Percentiles rank a stretch among this genome's conserved stretches.
Conservation (phyloP, 441 rosid genomes). For the Eugenia klotzschiana region DNA sequence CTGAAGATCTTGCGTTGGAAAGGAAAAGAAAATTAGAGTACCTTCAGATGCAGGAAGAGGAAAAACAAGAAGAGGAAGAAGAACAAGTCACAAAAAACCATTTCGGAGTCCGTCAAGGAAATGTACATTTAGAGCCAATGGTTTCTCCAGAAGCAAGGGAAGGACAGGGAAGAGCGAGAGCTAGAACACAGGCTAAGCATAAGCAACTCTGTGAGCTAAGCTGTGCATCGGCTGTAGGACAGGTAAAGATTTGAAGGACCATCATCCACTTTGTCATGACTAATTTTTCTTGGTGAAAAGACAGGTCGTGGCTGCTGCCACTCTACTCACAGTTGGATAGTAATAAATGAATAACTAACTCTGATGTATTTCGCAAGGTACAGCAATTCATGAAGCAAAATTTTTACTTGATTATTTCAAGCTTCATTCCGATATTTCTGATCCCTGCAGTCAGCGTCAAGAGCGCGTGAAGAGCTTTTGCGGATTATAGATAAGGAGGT, state of each 20-base stretch:
- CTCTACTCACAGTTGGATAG: background rate
- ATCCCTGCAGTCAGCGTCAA: conserved; percentile 65
- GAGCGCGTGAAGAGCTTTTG: conserved; percentile 81
- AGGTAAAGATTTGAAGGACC: background rate
- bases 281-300: background rate
- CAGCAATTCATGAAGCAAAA: background rate
- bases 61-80: background rate
- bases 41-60: background rate
- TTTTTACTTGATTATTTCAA: background rate
- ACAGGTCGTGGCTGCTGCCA: background rate
- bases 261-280: background rate
- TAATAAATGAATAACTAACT: background rate
- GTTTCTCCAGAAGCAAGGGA: no score
- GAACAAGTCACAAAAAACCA: background rate
- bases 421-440: background rate
- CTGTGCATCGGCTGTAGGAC: background rate
- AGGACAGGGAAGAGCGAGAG: no score
- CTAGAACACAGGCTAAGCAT: background rate
- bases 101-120: background rate
- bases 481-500: conserved; percentile 79
- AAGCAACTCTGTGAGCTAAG: background rate
- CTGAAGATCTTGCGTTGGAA: background rate
- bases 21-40: background rate
- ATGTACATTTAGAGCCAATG: no score
- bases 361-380: background rate